These are phyloP conservation scores for Phyllosticta paracitricarpa DNA, from an alignment of 2,329 filamentous ascomycete genomes.

Conservation along the genomic window DNA sequence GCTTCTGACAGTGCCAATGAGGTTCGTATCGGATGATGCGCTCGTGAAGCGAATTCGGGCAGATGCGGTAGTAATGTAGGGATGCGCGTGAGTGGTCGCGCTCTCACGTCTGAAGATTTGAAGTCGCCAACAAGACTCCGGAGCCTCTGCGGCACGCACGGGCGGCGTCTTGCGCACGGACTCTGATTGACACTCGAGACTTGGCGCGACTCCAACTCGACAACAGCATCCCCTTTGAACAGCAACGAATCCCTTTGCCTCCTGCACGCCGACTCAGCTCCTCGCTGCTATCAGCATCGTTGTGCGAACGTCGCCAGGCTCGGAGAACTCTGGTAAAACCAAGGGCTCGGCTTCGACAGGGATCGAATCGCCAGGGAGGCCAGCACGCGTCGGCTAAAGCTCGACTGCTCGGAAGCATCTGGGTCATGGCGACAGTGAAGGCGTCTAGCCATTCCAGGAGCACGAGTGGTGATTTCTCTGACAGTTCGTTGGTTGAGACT, in stretches of 20 bases:
- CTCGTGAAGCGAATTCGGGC: background rate
- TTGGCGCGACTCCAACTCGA: background rate
- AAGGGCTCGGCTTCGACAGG: background rate
- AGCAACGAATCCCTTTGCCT: background rate
- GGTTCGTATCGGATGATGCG: background rate
- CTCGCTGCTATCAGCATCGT: background rate
- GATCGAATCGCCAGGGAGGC: background rate
- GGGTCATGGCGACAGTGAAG: conserved; percentile 3
- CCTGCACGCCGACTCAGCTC: background rate
- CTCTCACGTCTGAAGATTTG: background rate
- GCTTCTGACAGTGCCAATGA: background rate
- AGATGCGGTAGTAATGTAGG: background rate
- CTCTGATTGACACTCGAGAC: background rate
- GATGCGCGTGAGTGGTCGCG: background rate
- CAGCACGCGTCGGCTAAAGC: background rate
- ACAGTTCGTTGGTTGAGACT: conserved; percentile 29
- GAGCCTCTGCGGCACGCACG: background rate
- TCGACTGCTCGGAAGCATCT: background rate
- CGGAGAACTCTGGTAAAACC: background rate
- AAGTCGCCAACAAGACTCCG: background rate
- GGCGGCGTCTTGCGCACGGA: background rate
- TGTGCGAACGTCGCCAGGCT: background rate
- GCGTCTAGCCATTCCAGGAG: conserved; percentile 16
- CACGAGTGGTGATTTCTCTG: conserved; percentile 26
- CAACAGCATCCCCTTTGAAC: background rate